phyloP scores from a whole-genome alignment of 345 rosid species.

The Citrus inodora region DNA sequence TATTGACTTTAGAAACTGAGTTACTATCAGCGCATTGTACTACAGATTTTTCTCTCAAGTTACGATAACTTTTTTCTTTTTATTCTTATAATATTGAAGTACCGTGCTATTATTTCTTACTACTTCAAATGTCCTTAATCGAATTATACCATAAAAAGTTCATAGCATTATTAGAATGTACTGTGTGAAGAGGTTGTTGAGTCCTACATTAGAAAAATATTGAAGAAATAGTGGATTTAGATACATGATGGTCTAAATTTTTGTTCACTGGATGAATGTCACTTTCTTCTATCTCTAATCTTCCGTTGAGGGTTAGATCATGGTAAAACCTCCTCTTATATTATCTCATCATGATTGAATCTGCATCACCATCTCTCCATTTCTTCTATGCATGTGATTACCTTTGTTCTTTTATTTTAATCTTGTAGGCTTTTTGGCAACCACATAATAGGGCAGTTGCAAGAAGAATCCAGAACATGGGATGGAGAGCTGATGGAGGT shows the following conservation, averaged over 20 bases:
- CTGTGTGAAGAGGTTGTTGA: background rate
- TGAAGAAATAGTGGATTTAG: background rate
- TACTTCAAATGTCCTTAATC: background rate
- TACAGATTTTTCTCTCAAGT: background rate
- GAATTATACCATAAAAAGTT: background rate
- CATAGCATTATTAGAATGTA: background rate
- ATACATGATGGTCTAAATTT: background rate
- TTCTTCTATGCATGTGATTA: background rate
- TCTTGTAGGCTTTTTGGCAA: slow-evolving; percentile 83
- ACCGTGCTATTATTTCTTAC: background rate
- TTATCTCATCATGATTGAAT: background rate
- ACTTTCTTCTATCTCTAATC: background rate
- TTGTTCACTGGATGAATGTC: background rate
- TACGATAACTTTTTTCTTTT: background rate
- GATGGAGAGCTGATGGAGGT: slow-evolving; percentile 99
- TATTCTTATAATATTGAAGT: background rate
- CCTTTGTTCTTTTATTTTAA: background rate
- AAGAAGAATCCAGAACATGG: slow-evolving; percentile 96
- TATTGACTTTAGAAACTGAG: background rate
- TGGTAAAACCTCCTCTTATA: background rate
- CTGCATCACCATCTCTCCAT: background rate
- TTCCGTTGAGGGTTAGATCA: background rate
- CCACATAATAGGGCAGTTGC: slow-evolving; percentile 98
- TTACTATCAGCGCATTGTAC: background rate
- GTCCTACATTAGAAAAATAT: background rate